Evolutionary conservation across 371 early-diverging fungal genomes (phyloP).

Genomic region (Smittium culicis): DNA sequence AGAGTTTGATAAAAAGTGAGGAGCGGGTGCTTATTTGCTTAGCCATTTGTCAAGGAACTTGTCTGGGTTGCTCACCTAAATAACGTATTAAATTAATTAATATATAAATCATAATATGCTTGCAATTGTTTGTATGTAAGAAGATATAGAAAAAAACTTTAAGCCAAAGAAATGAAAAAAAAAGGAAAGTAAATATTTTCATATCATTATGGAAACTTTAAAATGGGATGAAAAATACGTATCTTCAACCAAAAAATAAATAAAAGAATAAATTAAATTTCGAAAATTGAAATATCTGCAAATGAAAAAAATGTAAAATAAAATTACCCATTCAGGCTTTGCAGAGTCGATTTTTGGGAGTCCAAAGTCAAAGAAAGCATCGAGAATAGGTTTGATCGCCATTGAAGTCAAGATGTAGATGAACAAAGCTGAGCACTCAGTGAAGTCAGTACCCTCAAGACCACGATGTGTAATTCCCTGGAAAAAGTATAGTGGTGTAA

Average conservation of each 20-base stretch:
- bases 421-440: slow-evolving; percentile 11
- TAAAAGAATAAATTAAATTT: not conserved
- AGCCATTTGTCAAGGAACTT: not conserved
- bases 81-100: not conserved
- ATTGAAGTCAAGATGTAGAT: slow-evolving; percentile 9
- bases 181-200: no score
- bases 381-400: slow-evolving; percentile 7
- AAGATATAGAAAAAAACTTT: no score
- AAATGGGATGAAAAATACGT: not conserved
- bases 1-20: no score
- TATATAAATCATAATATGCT: no score
- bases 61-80: slow-evolving; percentile 5
- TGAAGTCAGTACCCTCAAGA: slow-evolving; percentile 13
- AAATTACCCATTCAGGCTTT: slow-evolving; percentile 10
- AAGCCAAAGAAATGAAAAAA: no score
- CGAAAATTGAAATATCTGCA: no score
- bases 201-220: no score
- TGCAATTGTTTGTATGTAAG: no score
- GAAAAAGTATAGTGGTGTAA: slow-evolving; percentile 11
- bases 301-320: not conserved
- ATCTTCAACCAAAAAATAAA: not conserved
- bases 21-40: not conserved
- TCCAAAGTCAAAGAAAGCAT: not conserved
- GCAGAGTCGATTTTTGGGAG: slow-evolving; percentile 6
- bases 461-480: slow-evolving; percentile 12